Percentiles rank a stretch among this genome's conserved stretches.
Evolutionary conservation across 2,329 filamentous ascomycete species (phyloP).

Genomic region (Didymella lethalis): DNA sequence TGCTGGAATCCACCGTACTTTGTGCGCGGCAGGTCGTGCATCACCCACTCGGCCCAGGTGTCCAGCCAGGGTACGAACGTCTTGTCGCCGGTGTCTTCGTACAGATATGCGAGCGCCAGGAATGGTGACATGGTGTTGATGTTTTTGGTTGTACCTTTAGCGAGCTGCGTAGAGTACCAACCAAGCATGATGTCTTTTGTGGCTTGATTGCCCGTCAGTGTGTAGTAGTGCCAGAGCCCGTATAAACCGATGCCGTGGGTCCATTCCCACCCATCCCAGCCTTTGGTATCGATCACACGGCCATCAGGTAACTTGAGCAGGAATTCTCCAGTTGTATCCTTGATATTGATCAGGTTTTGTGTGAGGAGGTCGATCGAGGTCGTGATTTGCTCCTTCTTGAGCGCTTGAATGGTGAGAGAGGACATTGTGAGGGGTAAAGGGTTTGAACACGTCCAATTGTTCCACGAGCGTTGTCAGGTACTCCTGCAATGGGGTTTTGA

Average conservation of each 20-base stretch:
- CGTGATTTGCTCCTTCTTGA: constrained; percentile 57
- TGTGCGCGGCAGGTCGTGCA: constrained; percentile 76
- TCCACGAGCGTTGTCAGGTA: background rate
- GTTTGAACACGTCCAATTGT: constrained; percentile 1
- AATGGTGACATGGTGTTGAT: constrained; percentile 87
- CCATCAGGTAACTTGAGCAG: constrained; percentile 75
- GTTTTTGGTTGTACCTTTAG: constrained; percentile 79
- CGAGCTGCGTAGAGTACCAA: constrained; percentile 76
- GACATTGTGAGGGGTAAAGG: constrained; percentile 42
- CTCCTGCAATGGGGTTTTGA: background rate
- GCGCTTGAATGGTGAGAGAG: constrained; percentile 52
- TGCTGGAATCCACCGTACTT: constrained; percentile 77
- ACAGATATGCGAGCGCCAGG: constrained; percentile 77
- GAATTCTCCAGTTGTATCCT: constrained; percentile 77
- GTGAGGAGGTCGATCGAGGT: constrained; percentile 71
- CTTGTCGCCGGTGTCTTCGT: constrained; percentile 74
- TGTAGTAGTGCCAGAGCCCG: constrained; percentile 83
- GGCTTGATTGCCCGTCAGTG: constrained; percentile 68
- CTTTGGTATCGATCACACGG: constrained; percentile 82
- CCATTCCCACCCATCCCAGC: constrained; percentile 86
- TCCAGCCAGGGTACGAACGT: constrained; percentile 80
- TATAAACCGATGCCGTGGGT: constrained; percentile 82
- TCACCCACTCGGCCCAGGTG: constrained; percentile 82
- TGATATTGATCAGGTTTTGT: constrained; percentile 78
- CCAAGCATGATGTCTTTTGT: constrained; percentile 72